Evolutionary conservation across 495 filamentous ascomycete genomes (phyloP).

Genomic region (Penicillium macrosclerotiorum): DNA sequence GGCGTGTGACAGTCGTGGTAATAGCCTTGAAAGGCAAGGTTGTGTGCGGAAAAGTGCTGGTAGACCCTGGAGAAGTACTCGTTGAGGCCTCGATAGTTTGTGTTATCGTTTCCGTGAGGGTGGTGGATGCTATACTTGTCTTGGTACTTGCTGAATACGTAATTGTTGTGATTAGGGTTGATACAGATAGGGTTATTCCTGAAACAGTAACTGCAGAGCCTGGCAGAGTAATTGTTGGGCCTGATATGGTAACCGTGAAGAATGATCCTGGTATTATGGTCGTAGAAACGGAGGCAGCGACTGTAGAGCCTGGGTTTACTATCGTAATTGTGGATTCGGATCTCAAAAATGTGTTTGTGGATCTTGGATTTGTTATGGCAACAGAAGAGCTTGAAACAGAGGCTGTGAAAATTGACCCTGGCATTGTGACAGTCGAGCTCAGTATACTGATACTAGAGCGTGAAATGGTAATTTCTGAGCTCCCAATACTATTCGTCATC

Average conservation of each 20-base stretch:
- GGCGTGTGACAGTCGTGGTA: conserved; percentile 5
- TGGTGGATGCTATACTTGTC: no score
- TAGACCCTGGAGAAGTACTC: background rate
- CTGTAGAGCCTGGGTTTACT: background rate
- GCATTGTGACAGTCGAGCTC: conserved; percentile 7
- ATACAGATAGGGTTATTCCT: background rate
- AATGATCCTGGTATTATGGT: background rate
- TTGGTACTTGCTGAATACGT: no score
- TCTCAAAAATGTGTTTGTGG: conserved; percentile 6
- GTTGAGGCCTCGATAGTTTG: background rate
- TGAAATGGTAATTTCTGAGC: background rate
- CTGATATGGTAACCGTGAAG: background rate
- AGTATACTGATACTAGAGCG: conserved; percentile 4
- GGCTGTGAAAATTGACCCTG: conserved; percentile 23
- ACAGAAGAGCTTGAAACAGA: conserved; percentile 9
- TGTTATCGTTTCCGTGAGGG: background rate
- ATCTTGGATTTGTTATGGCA: conserved; percentile 9
- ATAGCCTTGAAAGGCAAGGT: conserved; percentile 9
- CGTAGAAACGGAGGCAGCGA: background rate
- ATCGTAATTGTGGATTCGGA: background rate
- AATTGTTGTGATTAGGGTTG: background rate
- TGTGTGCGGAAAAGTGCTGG: conserved; percentile 12
- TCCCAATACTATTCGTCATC: background rate
- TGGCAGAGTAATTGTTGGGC: background rate
- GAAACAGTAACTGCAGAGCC: background rate